Base-by-base conservation (phyloP, 176 grass and related monocot genomes). In the Bromus sterilis region DNA sequence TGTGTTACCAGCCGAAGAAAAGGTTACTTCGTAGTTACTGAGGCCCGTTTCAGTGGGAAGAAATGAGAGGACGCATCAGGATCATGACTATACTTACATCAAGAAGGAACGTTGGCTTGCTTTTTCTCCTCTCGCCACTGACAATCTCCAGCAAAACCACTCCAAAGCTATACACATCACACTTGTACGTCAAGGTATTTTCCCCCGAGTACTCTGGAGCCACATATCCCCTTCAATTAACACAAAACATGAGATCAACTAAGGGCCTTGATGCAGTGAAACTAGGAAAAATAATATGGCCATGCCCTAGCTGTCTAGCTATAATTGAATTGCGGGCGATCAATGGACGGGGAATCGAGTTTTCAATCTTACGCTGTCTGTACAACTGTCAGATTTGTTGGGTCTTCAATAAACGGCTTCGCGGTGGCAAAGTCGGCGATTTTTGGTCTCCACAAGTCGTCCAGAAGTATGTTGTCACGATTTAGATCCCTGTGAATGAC, bases 101-200 rank as follows among this genome's bases (percentile, higher is more conserved):
- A 26, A 12, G 9, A 39, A 76, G 53, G 13, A 57, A 25, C 23
- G 4, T 0, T 2, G 4, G 56, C 11, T 28, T 5, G 0, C 6
- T 5, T 6, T 18, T 48, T 62, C 18, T 31, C 1, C 4, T 56
- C 34, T 34, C 0, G 1, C 84, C 84, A 12, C 25, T 67, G 13
- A 80, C 1, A 0, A 65, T 25, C 84, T 86, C 43, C 7, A 86
- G 16, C 12, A 74, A 0, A 18, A 80, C 9, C 0, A 86, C 20
- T 34, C 77, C 77, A 0, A 80, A 80, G 34, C 77, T 86, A 5
- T 86, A 75, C 3, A 80, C 69, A 12, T 86, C 84, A 6, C 84
- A 86, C 35, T 86, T 81, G 3, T 67, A 35, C 2, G 84, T 67
- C 58, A 81, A 8, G 2, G 6, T 8, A 1, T 2, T 26, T 14